phyloP scores from a whole-genome alignment of 2,329 filamentous ascomycete genomes.

The Balansia obtecta region DNA sequence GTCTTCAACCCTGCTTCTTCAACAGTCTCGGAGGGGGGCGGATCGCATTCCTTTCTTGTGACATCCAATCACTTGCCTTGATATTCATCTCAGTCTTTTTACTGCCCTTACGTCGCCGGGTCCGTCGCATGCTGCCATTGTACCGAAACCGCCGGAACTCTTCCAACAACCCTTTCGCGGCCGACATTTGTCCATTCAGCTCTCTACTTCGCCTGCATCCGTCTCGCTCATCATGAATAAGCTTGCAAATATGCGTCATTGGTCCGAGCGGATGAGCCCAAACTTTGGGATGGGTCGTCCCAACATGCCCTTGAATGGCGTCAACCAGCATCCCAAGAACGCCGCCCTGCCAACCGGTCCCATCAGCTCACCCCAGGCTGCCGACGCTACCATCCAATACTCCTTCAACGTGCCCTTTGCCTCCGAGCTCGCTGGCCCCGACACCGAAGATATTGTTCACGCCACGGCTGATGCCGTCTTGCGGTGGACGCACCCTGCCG shows the following conservation, averaged over 20 bases:
- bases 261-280: slow-evolving; percentile 57
- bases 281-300: slow-evolving; percentile 53
- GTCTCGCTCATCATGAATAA: slow-evolving; percentile 48
- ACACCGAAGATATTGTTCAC: slow-evolving; percentile 89
- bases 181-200: slow-evolving; percentile 1
- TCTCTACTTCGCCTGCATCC: not conserved
- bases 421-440: slow-evolving; percentile 81
- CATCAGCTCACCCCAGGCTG: slow-evolving; percentile 54
- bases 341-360: slow-evolving; percentile 38
- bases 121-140: slow-evolving; percentile 5
- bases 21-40: not conserved
- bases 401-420: slow-evolving; percentile 97
- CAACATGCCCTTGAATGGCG: slow-evolving; percentile 42
- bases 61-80: slow-evolving; percentile 15
- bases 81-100: slow-evolving; percentile 15
- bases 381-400: slow-evolving; percentile 73
- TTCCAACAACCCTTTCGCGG: slow-evolving; percentile 1
- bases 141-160: not conserved
- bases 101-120: slow-evolving; percentile 8
- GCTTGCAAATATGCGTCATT: slow-evolving; percentile 60
- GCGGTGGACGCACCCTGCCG: slow-evolving; percentile 87
- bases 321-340: slow-evolving; percentile 47
- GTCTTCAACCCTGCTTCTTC: not conserved
- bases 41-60: slow-evolving; percentile 3
- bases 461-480: slow-evolving; percentile 78